These are phyloP conservation scores for Boletus bicolor DNA, from an alignment of 768 basidiomycete species.

Conservation along the genomic window DNA sequence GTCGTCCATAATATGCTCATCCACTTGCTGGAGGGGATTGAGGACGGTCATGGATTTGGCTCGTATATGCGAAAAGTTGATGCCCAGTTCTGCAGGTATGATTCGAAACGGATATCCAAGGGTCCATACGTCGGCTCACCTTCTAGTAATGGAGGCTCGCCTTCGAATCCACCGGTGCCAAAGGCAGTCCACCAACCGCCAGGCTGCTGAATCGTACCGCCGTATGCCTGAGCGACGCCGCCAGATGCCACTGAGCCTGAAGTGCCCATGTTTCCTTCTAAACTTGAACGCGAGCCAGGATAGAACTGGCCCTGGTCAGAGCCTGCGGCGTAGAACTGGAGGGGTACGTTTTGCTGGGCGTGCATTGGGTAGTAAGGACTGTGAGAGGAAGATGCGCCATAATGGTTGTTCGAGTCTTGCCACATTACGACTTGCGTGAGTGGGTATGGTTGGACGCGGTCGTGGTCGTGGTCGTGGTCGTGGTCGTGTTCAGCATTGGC, in stretches of 20 bases:
- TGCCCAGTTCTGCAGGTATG: conserved; percentile 74
- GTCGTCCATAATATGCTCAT: conserved; percentile 97
- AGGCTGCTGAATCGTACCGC: conserved; percentile 68
- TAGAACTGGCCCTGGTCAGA: conserved; percentile 60
- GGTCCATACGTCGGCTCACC: conserved; percentile 44
- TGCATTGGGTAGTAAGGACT: conserved; percentile 48
- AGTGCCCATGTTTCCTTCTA: conserved; percentile 64
- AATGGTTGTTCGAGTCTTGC: conserved; percentile 65
- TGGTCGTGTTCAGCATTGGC: background rate
- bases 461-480: conserved; percentile 14
- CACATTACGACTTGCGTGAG: conserved; percentile 48
- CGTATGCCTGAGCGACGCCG: conserved; percentile 48
- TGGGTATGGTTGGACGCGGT: background rate
- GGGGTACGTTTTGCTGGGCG: conserved; percentile 53
- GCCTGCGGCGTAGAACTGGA: conserved; percentile 76
- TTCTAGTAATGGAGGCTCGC: conserved; percentile 93
- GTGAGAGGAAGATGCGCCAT: conserved; percentile 58
- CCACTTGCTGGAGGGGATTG: conserved; percentile 80
- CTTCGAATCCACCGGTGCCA: conserved; percentile 92
- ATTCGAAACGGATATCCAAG: background rate
- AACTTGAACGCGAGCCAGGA: conserved; percentile 67
- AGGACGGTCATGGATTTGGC: conserved; percentile 93
- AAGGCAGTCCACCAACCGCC: conserved; percentile 96
- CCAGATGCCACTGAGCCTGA: conserved; percentile 53
- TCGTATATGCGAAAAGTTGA: conserved; percentile 95